Percentiles rank a stretch among this genome's conserved stretches.
Conservation (phyloP, 148 eudicot genomes). For the Amaranthus palmeri region DNA sequence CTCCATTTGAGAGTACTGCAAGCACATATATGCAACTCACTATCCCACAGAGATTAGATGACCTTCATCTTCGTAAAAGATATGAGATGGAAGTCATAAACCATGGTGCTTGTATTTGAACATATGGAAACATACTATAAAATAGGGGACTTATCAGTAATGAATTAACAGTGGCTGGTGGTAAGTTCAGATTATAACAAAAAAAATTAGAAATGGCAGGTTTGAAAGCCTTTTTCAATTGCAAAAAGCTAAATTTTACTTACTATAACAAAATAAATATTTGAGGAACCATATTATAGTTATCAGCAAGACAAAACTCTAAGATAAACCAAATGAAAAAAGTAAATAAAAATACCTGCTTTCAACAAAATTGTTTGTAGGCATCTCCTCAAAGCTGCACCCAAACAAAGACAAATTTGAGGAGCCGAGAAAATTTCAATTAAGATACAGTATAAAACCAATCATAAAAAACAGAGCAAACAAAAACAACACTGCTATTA, state of each 20-base stretch:
- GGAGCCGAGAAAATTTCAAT: not conserved
- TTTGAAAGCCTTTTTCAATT: not conserved
- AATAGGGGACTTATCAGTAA: not conserved
- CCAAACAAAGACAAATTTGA: conserved; percentile 15
- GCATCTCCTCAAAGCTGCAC: conserved; percentile 97
- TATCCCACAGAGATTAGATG: not conserved
- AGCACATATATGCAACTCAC: not conserved
- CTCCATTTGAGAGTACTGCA: not conserved
- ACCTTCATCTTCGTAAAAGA: not conserved
- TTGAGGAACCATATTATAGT: not conserved
- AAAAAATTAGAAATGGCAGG: not conserved
- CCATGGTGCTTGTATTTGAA: not conserved
- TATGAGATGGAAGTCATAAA: not conserved
- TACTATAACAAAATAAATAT: not conserved
- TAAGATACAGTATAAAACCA: not conserved
- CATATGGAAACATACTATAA: not conserved
- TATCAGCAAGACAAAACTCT: not conserved
- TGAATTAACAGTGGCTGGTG: not conserved
- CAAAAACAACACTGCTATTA: conserved; percentile 3
- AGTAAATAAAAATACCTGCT: conserved; percentile 85
- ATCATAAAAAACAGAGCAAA: not conserved
- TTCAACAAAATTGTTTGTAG: conserved; percentile 82
- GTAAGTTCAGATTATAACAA: not conserved
- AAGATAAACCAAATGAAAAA: not conserved
- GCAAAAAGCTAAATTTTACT: not conserved